Evolutionary conservation across 768 basidiomycete species (phyloP).

Genomic region (Roridomyces roridus): DNA sequence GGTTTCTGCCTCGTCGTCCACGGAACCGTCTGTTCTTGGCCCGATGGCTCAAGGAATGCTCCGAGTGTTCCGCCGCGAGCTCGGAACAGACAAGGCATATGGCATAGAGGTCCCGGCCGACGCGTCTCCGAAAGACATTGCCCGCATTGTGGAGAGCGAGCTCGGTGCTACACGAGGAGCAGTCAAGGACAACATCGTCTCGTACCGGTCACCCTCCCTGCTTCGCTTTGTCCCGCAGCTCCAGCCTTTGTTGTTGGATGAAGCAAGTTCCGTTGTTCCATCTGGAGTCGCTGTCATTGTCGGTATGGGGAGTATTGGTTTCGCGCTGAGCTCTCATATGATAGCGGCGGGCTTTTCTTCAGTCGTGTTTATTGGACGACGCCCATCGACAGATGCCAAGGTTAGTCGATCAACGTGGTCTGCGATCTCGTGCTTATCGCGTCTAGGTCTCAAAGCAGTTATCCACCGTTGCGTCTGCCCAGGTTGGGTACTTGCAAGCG

Average conservation of each 20-base stretch:
- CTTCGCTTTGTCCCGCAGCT: constrained; percentile 34
- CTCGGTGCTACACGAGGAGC: background rate
- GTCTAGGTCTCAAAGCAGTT: constrained; percentile 30
- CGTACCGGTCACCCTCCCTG: constrained; percentile 8
- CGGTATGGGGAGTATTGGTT: constrained; percentile 39
- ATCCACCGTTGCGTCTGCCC: constrained; percentile 5
- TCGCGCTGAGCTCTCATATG: constrained; percentile 30
- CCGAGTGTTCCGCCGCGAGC: constrained; percentile 35
- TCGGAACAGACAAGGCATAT: constrained; percentile 22
- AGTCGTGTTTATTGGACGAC: constrained; percentile 30
- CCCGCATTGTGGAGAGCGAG: background rate
- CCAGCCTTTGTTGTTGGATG: constrained; percentile 13
- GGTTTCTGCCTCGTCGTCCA: background rate
- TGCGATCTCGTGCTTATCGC: too few species aligned
- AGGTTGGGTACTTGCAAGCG: constrained; percentile 33
- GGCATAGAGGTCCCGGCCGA: constrained; percentile 6
- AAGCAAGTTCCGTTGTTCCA: constrained; percentile 4
- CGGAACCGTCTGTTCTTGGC: constrained; percentile 6
- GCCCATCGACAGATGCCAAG: constrained; percentile 24
- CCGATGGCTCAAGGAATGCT: constrained; percentile 35
- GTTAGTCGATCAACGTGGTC: constrained; percentile 23
- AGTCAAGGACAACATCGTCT: constrained; percentile 4
- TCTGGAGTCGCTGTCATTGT: constrained; percentile 36
- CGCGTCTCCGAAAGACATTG: background rate
- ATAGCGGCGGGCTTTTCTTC: constrained; percentile 28